Base-by-base conservation (phyloP, 306 rosid genomes). In the Cucumis cinereus region DNA sequence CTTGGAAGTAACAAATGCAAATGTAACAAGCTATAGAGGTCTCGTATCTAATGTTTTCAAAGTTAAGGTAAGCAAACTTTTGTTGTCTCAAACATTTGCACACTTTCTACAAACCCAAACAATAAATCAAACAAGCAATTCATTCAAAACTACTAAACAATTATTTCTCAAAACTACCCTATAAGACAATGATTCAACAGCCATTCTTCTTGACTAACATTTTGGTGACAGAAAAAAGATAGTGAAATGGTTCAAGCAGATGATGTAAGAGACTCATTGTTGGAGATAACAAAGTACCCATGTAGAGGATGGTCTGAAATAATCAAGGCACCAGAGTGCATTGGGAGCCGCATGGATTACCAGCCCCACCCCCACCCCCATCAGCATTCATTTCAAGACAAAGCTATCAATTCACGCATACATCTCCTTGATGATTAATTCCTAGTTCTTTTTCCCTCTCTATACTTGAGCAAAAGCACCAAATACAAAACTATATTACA, bases 31-130 rank as follows among this genome's bases (percentile, higher is more conserved):
- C 81, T 89, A 86, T 85, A 90, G 86, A 82, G 88, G 91, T 40
- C 97, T 94, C 0, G 96, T 89, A 13, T 88, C 97, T 19, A 94
- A 89, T 80, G 97, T 92, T 56, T 90, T 94, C 68, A 82, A 87
- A 78, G 92, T 91, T 2, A 88, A 89, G 92, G 98, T 93, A 79
- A 67, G 71, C 19, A 54, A 45, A 17, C 43, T 75, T 75, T 38
- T 19, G 17, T 14, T 71, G 23, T 47, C 14, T 9, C 58, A 45
- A 45, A 45, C 7, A 24, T 70, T 40, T 45, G 38, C 75, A 45
- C 22, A 6, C 56, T 43, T 43, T 23, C 74, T 22, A 22, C 36
- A 47, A 38, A 69, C 24, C 35, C 4, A 30, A 30, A 30, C 35
- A 30, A 3, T 30, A 30, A 30, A 30, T 30, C 35, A 30, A 30